phyloP scores from a whole-genome alignment of 257 asterid genomes.

The Capsicum baccatum region DNA sequence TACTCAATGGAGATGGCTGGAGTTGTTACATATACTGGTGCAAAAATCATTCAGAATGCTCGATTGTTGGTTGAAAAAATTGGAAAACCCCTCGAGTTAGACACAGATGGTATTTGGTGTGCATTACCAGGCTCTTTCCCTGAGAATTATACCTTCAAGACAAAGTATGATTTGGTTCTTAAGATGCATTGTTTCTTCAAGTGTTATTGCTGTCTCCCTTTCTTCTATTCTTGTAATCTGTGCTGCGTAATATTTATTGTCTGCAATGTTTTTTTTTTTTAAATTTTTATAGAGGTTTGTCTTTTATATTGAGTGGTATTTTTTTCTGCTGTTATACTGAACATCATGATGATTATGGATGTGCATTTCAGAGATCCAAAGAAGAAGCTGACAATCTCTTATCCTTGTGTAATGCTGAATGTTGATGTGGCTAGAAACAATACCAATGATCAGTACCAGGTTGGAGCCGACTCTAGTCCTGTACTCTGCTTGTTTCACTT shows the following conservation, averaged over 20 bases:
- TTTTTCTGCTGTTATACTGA: constrained; percentile 15
- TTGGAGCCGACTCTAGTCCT: constrained; percentile 27
- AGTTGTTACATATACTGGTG: constrained; percentile 96
- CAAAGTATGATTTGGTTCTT: constrained; percentile 55
- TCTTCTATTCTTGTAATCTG: not conserved
- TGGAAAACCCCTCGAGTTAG: constrained; percentile 98
- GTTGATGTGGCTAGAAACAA: constrained; percentile 97
- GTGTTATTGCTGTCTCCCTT: constrained; percentile 7
- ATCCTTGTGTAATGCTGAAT: constrained; percentile 99
- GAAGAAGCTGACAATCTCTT: constrained; percentile 89
- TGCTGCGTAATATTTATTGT: not conserved
- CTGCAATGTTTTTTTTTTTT: not conserved
- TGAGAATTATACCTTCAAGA: constrained; percentile 92
- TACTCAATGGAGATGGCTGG: constrained; percentile 99
- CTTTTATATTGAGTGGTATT: not conserved
- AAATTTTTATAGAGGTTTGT: not conserved
- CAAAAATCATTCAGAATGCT: constrained; percentile 98
- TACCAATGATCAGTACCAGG: constrained; percentile 99
- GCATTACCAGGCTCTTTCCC: constrained; percentile 94
- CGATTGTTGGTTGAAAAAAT: constrained; percentile 93
- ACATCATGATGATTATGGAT: constrained; percentile 42
- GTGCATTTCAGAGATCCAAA: constrained; percentile 65
- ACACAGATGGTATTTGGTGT: constrained; percentile 99
- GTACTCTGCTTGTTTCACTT: constrained; percentile 29
- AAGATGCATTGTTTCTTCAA: constrained; percentile 25